phyloP scores from a whole-genome alignment of 2,329 filamentous ascomycete genomes.

The Colletotrichum cereale region DNA sequence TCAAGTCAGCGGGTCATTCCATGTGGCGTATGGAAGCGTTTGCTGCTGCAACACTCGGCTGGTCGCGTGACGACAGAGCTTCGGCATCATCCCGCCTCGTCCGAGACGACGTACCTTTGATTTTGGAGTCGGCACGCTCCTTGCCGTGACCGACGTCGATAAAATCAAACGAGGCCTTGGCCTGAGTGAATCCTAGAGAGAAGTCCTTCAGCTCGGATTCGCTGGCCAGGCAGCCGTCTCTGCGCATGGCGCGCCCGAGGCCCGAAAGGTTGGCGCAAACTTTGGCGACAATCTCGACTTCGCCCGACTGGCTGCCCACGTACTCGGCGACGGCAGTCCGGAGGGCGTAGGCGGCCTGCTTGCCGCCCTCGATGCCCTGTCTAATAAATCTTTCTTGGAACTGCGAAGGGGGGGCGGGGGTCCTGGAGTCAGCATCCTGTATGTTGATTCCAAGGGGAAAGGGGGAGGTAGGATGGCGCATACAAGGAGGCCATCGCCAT shows the following conservation, averaged over 20 bases:
- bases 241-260: conserved; percentile 63
- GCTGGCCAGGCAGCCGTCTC: conserved; percentile 60
- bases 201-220: conserved; percentile 67
- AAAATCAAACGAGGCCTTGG: conserved; percentile 71
- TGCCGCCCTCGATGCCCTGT: conserved; percentile 68
- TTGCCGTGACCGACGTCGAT: conserved; percentile 72
- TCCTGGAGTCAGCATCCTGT: conserved; percentile 21
- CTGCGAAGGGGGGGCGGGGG: conserved; percentile 50
- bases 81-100: not conserved
- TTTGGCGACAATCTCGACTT: conserved; percentile 68
- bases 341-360: conserved; percentile 63
- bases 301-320: conserved; percentile 57
- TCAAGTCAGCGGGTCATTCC: conserved; percentile 13
- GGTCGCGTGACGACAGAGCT: not conserved
- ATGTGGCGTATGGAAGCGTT: not conserved
- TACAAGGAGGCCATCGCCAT: conserved; percentile 73
- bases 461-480: conserved; percentile 23
- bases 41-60: not conserved
- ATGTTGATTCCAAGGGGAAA: not conserved
- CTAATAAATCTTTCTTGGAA: conserved; percentile 68
- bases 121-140: conserved; percentile 70
- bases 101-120: conserved; percentile 62
- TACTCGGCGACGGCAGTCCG: conserved; percentile 61
- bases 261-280: conserved; percentile 67
- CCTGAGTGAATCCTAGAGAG: conserved; percentile 70